Base-by-base conservation (phyloP, 768 basidiomycete genomes). In the Dacryopinax spathularia region DNA sequence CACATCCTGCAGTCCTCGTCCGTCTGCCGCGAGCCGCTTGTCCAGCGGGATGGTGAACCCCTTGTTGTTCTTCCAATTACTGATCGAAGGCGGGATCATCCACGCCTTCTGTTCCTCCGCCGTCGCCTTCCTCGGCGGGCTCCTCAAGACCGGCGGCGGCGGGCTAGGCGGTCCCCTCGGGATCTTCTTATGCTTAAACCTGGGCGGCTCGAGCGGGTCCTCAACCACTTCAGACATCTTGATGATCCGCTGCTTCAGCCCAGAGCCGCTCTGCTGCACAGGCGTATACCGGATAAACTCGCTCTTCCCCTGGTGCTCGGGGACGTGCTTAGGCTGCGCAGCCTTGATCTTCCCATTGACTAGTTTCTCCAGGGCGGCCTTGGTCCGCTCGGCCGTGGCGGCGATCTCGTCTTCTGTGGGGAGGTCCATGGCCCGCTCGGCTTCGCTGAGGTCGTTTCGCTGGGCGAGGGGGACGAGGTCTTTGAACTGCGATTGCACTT, bases 61-160 rank as follows among this genome's bases (percentile, higher is more conserved):
- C 77, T 98, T 99, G 84, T 98, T 97, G 79, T 99, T 99, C 79
- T 99, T 99, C 96, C 96, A 99, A 76, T 99, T 99, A 29, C 91
- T 95, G 65, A 99, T 97, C 74, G 95, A 98, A 18, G 96, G 96
- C 18, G 96, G 96, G 64, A 99, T 97, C 93, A 97, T 96, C 96
- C 96, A 98, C 71, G 98, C 96, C 77, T 98, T 99, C 77, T 97
- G 95, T 72, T 99, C 96, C 63, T 91, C 89, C 7, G 90, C 89
- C 0, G 95, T 95, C 2, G 93, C 94, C 71, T 96, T 94, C 62
- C 96, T 81, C 5, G 96, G 96, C 12, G 96, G 96, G 78, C 89
- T 92, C 36, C 94, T 85, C 35, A 99, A 77, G 1, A 98, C 91
- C 18, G 96, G 96, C 1, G 94, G 92, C 1, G 96, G 96, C 0